A percentile compares a stretch with the other conserved stretches of the same genome.
Conservation (phyloP, 2,329 filamentous ascomycete genomes). For the Colletotrichum echinochloae region DNA sequence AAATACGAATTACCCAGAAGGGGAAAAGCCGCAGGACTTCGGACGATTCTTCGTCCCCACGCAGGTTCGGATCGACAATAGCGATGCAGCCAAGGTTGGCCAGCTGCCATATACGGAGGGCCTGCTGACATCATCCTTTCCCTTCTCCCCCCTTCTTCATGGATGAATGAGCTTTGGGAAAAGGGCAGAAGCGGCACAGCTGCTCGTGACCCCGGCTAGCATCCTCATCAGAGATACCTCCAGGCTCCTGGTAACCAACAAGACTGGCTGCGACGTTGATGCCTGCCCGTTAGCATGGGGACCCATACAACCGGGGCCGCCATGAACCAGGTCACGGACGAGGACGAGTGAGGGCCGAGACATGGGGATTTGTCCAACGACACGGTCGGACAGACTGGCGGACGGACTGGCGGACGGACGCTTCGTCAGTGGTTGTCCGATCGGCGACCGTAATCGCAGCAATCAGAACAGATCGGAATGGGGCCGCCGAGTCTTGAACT, state of each 20-base stretch:
- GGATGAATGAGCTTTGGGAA: background rate
- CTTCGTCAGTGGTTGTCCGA: background rate
- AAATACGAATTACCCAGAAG: constrained; percentile 31
- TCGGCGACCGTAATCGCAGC: constrained; percentile 21
- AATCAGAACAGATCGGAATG: constrained; percentile 24
- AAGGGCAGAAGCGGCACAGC: constrained; percentile 2
- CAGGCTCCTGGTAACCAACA: background rate
- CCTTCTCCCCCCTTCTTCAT: background rate
- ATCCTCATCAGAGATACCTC: background rate
- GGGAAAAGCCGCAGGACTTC: constrained; percentile 14
- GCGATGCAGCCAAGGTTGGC: background rate
- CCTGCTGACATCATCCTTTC: background rate
- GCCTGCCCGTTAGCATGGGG: constrained; percentile 31
- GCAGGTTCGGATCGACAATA: constrained; percentile 3
- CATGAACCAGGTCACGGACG: constrained; percentile 17
- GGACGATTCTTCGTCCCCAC: background rate
- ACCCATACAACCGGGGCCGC: constrained; percentile 14
- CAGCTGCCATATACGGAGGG: background rate
- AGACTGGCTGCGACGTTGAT: constrained; percentile 33
- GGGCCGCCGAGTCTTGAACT: background rate
- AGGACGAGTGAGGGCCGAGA: constrained; percentile 21
- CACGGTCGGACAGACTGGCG: constrained; percentile 11
- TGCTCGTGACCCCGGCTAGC: background rate
- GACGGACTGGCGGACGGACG: constrained; percentile 3
- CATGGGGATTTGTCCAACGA: constrained; percentile 23